Conservation (phyloP, 2,329 filamentous ascomycete species). For the Colletotrichum gigasporum region DNA sequence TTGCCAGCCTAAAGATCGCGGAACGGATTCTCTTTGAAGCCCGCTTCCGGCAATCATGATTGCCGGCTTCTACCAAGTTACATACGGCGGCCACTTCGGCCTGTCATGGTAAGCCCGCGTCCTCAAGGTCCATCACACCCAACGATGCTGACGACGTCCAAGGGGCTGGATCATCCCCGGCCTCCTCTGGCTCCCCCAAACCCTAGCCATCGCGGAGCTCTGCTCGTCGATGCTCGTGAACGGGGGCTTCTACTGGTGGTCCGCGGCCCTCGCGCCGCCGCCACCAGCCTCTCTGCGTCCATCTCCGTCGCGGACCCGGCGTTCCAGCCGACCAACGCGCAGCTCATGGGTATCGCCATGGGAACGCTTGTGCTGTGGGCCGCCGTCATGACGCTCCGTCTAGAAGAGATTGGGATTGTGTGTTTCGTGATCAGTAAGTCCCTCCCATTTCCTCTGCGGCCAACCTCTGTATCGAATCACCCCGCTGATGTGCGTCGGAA, state of each 20-base stretch:
- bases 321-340: background rate
- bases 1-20: too few relatives aligned
- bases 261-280: conserved; percentile 63
- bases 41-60: conserved; percentile 1
- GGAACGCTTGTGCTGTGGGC: background rate
- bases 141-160: conserved; percentile 16
- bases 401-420: background rate
- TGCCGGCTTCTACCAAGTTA: background rate
- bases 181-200: conserved; percentile 65
- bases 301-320: background rate
- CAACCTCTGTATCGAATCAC: background rate
- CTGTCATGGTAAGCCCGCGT: background rate
- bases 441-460: too few relatives aligned
- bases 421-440: too few relatives aligned
- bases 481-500: too few relatives aligned
- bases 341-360: background rate
- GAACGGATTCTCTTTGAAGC: too few relatives aligned
- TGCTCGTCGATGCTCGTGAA: conserved; percentile 67
- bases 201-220: conserved; percentile 66
- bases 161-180: conserved; percentile 60
- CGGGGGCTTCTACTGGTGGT: conserved; percentile 70
- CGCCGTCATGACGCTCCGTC: background rate
- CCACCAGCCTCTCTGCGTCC: conserved; percentile 39
- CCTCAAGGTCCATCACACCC: too few relatives aligned
- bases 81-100: background rate